Evolutionary conservation across 805 yeast species (phyloP).

Genomic region (Saccharomyces kudriavzevii): DNA sequence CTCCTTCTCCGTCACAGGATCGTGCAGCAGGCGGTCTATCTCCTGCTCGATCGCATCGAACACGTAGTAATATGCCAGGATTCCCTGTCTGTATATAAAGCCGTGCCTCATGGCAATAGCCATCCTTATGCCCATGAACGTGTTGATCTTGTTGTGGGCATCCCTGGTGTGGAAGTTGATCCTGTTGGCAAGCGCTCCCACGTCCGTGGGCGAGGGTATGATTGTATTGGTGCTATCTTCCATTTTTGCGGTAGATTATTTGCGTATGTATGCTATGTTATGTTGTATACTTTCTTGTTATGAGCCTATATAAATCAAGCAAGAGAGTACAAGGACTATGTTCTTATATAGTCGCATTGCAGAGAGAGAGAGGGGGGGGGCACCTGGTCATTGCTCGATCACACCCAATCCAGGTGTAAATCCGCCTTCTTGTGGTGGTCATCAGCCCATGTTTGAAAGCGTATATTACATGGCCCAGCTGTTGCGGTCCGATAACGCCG

Average conservation of each 20-base stretch:
- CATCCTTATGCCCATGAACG: constrained; percentile 57
- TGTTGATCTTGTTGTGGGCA: constrained; percentile 61
- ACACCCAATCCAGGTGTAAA: background rate
- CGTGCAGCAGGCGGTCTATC: constrained; percentile 38
- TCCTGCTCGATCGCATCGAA: constrained; percentile 54
- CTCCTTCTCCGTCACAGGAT: constrained; percentile 35
- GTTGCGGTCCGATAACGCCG: background rate
- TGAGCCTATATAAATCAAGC: background rate
- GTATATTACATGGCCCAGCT: background rate
- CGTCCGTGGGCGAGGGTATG: constrained; percentile 69
- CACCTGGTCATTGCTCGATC: background rate
- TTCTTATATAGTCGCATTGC: background rate
- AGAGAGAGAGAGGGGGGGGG: background rate
- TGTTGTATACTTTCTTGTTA: background rate
- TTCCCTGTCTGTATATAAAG: constrained; percentile 71
- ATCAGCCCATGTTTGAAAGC: background rate
- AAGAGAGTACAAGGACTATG: background rate
- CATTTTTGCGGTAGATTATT: background rate
- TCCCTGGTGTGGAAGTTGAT: constrained; percentile 62
- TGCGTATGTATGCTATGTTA: background rate
- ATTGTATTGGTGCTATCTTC: constrained; percentile 22
- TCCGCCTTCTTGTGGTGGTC: background rate
- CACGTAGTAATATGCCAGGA: constrained; percentile 64
- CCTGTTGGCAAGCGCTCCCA: constrained; percentile 78
- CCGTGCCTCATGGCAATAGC: constrained; percentile 71